These are phyloP conservation scores for Ascochyta fabae DNA, from an alignment of 2,329 filamentous ascomycete genomes.

Conservation along the genomic window DNA sequence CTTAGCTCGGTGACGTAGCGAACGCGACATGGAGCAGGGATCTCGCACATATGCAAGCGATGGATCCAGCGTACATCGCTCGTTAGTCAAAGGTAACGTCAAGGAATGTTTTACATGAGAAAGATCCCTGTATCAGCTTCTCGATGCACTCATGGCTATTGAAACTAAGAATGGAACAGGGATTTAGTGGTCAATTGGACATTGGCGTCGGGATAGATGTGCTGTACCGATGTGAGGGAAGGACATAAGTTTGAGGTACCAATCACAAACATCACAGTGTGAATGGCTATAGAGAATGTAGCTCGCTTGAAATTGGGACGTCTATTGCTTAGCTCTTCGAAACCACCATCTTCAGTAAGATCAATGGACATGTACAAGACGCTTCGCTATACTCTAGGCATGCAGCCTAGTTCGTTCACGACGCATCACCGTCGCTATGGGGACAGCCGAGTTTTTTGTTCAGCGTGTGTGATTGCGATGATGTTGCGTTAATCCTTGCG, in stretches of 20 bases:
- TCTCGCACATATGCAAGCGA: constrained; percentile 5
- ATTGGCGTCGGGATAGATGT: neutral
- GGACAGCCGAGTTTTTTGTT: neutral
- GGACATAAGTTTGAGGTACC: neutral
- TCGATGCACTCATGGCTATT: neutral
- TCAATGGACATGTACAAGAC: constrained; percentile 17
- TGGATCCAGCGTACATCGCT: neutral
- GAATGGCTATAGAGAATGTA: neutral
- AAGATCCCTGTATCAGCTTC: neutral
- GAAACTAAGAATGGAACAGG: neutral
- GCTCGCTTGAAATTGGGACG: constrained; percentile 12
- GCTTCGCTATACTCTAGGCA: neutral
- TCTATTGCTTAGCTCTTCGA: constrained; percentile 22
- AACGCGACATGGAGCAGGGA: constrained; percentile 13
- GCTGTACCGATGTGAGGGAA: neutral
- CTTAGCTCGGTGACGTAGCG: constrained; percentile 33
- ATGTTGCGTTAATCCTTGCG: constrained; percentile 27
- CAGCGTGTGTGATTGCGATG: neutral
- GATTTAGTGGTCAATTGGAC: neutral
- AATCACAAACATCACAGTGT: neutral
- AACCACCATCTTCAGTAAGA: constrained; percentile 6
- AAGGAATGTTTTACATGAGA: neutral
- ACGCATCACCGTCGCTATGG: neutral
- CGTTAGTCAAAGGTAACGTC: neutral
- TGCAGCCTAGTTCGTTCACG: neutral